Conservation (phyloP, 176 grass and related monocot genomes). For the Triticum timopheevii region DNA sequence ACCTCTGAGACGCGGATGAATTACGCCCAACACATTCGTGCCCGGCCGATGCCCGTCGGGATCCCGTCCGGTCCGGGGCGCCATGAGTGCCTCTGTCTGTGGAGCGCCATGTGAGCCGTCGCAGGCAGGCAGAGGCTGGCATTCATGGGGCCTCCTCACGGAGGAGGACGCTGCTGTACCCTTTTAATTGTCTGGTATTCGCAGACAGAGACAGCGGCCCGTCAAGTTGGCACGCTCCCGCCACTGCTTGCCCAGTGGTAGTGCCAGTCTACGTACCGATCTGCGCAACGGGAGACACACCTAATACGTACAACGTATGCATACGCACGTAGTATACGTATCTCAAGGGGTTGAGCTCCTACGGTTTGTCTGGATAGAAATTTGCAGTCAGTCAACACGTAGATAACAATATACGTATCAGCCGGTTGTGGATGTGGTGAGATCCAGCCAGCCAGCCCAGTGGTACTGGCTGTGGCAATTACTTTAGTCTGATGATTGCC, state of each 20-base stretch:
- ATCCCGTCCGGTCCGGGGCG: background rate
- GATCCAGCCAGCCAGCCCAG: background rate
- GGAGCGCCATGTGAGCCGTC: constrained; percentile 21
- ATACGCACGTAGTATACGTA: no score
- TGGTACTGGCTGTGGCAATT: background rate
- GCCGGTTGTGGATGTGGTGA: background rate
- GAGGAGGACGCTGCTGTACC: background rate
- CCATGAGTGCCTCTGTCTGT: background rate
- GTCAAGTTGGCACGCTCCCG: background rate
- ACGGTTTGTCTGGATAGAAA: no score
- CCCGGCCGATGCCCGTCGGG: background rate
- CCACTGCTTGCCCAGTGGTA: no score
- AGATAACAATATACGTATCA: background rate
- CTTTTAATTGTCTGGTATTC: constrained; percentile 37
- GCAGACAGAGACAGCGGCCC: constrained; percentile 39
- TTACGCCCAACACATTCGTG: background rate
- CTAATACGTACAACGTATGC: no score
- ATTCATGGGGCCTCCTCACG: background rate
- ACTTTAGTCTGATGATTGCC: constrained; percentile 23
- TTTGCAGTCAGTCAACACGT: background rate
- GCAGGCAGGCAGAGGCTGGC: background rate
- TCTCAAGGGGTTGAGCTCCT: no score
- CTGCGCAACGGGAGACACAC: no score
- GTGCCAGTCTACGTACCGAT: no score
- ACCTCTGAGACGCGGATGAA: background rate